These are phyloP conservation scores for Dothistroma septosporum DNA, from an alignment of 2,329 filamentous ascomycete species.

Conservation along the genomic window DNA sequence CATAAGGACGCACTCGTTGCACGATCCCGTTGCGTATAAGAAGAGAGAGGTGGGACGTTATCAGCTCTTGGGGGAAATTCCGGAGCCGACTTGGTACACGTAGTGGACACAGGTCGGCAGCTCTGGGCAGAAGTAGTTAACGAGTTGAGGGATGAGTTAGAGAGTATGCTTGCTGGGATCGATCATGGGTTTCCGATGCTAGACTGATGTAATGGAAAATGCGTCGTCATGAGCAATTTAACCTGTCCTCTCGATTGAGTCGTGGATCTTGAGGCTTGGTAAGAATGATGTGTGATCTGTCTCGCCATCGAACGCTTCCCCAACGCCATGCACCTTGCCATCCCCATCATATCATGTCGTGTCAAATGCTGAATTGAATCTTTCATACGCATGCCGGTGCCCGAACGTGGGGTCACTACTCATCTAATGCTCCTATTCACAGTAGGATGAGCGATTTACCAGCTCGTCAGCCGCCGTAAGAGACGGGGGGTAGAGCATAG, in stretches of 20 bases:
- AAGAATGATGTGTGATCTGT: neutral
- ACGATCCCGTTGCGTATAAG: conserved; percentile 66
- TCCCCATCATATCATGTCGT: neutral
- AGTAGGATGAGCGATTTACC: no score
- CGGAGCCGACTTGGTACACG: conserved; percentile 60
- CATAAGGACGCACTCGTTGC: conserved; percentile 61
- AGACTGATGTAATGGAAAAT: neutral
- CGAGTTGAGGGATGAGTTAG: conserved; percentile 1
- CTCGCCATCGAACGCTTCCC: neutral
- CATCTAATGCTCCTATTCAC: no score
- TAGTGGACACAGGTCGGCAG: conserved; percentile 28
- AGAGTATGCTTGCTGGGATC: neutral
- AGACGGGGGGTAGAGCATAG: neutral
- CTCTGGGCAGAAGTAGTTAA: conserved; percentile 1
- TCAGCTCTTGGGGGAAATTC: conserved; percentile 53
- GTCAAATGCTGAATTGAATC: neutral
- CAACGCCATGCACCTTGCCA: neutral
- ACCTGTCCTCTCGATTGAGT: neutral
- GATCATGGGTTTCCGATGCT: conserved; percentile 2
- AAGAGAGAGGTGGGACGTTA: conserved; percentile 59
- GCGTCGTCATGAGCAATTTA: neutral
- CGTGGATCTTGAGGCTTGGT: neutral
- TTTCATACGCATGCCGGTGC: neutral
- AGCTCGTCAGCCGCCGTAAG: neutral
- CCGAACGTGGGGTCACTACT: no score